These are phyloP conservation scores for Collybia sordida DNA, from an alignment of 768 basidiomycete species.

Conservation along the genomic window DNA sequence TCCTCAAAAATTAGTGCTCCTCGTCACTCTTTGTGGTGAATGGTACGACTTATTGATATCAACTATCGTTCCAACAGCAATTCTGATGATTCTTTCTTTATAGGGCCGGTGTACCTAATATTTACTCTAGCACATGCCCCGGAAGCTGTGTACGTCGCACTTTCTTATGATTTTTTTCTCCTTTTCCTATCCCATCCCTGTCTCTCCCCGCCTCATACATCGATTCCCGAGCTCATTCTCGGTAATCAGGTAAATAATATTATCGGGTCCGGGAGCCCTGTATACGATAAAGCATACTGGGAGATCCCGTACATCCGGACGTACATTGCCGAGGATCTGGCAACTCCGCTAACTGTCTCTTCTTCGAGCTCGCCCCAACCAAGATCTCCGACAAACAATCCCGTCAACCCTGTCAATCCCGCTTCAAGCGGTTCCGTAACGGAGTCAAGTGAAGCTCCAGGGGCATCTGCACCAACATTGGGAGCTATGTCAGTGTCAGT, in stretches of 20 bases:
- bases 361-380: not conserved
- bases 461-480: too few relatives aligned
- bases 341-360: slow-evolving; percentile 2
- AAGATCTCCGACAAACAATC: too few relatives aligned
- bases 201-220: not conserved
- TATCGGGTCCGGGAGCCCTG: slow-evolving; percentile 43
- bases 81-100: not conserved
- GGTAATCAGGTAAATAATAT: slow-evolving; percentile 47
- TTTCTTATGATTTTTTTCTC: not conserved
- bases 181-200: not conserved
- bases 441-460: too few relatives aligned
- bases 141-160: slow-evolving; percentile 34
- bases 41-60: slow-evolving; percentile 23
- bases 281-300: slow-evolving; percentile 55
- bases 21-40: slow-evolving; percentile 65
- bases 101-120: slow-evolving; percentile 43
- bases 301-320: slow-evolving; percentile 60
- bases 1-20: slow-evolving; percentile 64
- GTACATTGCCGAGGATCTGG: slow-evolving; percentile 38
- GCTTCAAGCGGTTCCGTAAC: too few relatives aligned
- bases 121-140: slow-evolving; percentile 44
- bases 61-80: not conserved
- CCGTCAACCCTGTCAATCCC: too few relatives aligned
- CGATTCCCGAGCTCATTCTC: slow-evolving; percentile 7
- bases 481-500: too few relatives aligned